Evolutionary conservation across 345 rosid genomes (phyloP), one percentile per base, ranked within the genome.

Genomic region (Hibiscus syriacus): DNA sequence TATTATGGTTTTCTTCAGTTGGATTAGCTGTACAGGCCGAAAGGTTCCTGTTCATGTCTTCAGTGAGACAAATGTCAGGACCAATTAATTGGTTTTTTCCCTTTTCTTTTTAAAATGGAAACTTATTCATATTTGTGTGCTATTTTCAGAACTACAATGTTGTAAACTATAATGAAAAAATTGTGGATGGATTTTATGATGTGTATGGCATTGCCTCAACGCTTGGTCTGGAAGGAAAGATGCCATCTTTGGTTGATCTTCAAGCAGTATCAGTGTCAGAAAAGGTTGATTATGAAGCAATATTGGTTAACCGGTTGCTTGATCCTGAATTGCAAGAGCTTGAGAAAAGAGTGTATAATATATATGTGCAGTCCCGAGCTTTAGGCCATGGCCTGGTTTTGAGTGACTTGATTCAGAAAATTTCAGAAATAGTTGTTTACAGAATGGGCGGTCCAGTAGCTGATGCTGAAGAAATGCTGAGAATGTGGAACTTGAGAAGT

Each of bases 361-460:
- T 84, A 61, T 80, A 89, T 64, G 38, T 80, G 71, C 87, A 88
- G 72, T 80, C 78, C 64, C 80, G 66, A 53, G 80, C 72, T 57
- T 78, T 71, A 68, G 79, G 72, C 13, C 69, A 60, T 52, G 89
- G 86, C 71, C 76, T 73, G 26, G 78, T 69, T 59, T 73, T 86
- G 32, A 75, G 80, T 79, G 81, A 76, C 72, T 74, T 92, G 78
- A 77, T 92, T 79, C 93, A 85, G 83, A 88, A 81, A 79, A 82
- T 92, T 76, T 93, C 98, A 20, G 87, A 83, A 71, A 56, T 92
- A 74, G 97, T 92, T 84, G 98, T 87, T 62, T 71, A 80, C 64
- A 86, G 86, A 77, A 83, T 92, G 98, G 98, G 98, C 62, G 98
- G 98, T 29, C 92, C 86, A 14, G 98, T 92, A 58, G 85, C 77